phyloP scores from a whole-genome alignment of 768 basidiomycete species.

The Russula emetica region DNA sequence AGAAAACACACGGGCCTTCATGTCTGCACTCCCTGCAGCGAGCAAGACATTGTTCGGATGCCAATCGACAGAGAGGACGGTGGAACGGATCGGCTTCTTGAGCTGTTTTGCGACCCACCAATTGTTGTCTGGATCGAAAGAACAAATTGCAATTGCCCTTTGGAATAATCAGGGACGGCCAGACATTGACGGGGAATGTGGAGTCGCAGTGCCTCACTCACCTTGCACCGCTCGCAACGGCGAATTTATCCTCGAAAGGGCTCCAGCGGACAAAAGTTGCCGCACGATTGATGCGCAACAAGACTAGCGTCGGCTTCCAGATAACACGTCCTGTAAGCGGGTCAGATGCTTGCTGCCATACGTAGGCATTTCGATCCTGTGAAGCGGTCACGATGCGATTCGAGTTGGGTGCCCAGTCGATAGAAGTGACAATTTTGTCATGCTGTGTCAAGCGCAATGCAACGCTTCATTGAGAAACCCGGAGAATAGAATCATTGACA shows the following conservation, averaged over 20 bases:
- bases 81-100: conserved; percentile 96
- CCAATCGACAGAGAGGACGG: conserved; percentile 93
- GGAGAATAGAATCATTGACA: neutral
- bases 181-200: neutral
- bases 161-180: conserved; percentile 4
- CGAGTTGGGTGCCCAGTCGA: conserved; percentile 96
- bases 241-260: conserved; percentile 97
- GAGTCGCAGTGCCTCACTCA: conserved; percentile 34
- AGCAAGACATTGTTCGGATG: conserved; percentile 98
- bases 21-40: conserved; percentile 95
- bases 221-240: conserved; percentile 95
- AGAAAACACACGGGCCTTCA: conserved; percentile 96
- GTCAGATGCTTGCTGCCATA: conserved; percentile 85
- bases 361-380: conserved; percentile 98
- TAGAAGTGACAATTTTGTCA: conserved; percentile 95
- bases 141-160: conserved; percentile 93
- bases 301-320: conserved; percentile 97
- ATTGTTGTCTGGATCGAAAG: conserved; percentile 95
- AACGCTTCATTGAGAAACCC: neutral
- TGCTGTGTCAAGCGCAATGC: conserved; percentile 56
- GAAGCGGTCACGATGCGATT: conserved; percentile 98
- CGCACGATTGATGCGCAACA: conserved; percentile 91
- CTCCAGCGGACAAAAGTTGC: conserved; percentile 96
- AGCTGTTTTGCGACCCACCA: conserved; percentile 98
- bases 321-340: conserved; percentile 60